Percentiles rank a stretch among this genome's conserved stretches.
These are phyloP conservation scores for Kwoniella mangroviensis DNA, from an alignment of 768 basidiomycete species.

Conservation along the genomic window DNA sequence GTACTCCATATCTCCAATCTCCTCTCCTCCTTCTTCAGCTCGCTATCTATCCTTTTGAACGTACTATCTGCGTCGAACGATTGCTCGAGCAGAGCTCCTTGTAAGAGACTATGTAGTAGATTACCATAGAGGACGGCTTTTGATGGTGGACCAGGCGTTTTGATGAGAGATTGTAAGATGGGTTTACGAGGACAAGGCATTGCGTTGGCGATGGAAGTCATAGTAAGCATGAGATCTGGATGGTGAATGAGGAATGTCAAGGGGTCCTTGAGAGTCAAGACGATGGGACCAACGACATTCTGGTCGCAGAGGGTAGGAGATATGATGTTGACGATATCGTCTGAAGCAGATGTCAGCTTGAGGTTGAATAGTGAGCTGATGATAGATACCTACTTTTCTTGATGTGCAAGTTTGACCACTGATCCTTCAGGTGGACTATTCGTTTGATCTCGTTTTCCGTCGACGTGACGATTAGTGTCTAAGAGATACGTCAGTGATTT, in stretches of 20 bases:
- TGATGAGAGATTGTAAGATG: slow-evolving; percentile 66
- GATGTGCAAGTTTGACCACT: slow-evolving; percentile 74
- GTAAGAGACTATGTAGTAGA: slow-evolving; percentile 89
- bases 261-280: slow-evolving; percentile 64
- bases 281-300: slow-evolving; percentile 36
- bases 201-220: slow-evolving; percentile 83
- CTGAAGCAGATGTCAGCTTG: slow-evolving; percentile 58
- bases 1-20: slow-evolving; percentile 56
- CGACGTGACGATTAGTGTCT: slow-evolving; percentile 65
- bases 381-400: slow-evolving; percentile 62
- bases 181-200: slow-evolving; percentile 84
- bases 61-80: slow-evolving; percentile 46
- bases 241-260: slow-evolving; percentile 79
- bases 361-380: background rate
- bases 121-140: slow-evolving; percentile 77
- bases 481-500: slow-evolving; percentile 13
- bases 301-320: slow-evolving; percentile 62
- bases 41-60: slow-evolving; percentile 38
- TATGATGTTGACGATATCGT: slow-evolving; percentile 77
- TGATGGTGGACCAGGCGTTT: slow-evolving; percentile 62
- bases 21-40: slow-evolving; percentile 47
- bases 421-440: slow-evolving; percentile 72
- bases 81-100: slow-evolving; percentile 67
- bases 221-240: slow-evolving; percentile 88
- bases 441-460: slow-evolving; percentile 52